phyloP scores from a whole-genome alignment of 208 protist genomes.

The Trypanosoma melophagium region DNA sequence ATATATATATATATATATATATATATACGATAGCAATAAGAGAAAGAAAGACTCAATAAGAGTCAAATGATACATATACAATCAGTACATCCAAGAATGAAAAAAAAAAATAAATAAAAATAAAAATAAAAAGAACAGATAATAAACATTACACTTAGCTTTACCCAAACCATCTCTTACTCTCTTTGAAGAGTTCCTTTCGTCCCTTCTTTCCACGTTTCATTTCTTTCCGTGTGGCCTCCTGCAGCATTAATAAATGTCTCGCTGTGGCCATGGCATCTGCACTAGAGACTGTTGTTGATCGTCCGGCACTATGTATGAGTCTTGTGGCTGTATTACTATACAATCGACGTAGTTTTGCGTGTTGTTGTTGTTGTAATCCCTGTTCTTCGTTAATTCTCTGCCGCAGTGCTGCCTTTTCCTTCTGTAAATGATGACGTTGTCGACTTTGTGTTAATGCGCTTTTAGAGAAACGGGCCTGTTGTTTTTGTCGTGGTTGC shows the following conservation, averaged over 20 bases:
- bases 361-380: slow-evolving; percentile 27
- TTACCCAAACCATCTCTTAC: slow-evolving; percentile 49
- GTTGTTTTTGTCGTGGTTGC: slow-evolving; percentile 43
- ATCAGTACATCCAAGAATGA: background rate
- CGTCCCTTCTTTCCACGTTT: slow-evolving; percentile 39
- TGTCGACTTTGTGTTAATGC: slow-evolving; percentile 45
- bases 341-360: slow-evolving; percentile 27
- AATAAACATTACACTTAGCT: background rate
- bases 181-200: slow-evolving; percentile 40
- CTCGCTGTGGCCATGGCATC: slow-evolving; percentile 52
- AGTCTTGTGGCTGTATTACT: slow-evolving; percentile 2
- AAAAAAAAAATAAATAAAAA: background rate
- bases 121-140: slow-evolving; percentile 15
- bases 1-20: background rate
- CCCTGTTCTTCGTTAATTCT: slow-evolving; percentile 49
- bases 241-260: slow-evolving; percentile 56
- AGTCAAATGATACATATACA: background rate
- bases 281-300: slow-evolving; percentile 8
- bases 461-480: slow-evolving; percentile 41
- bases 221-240: slow-evolving; percentile 47
- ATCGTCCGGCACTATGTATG: background rate
- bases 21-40: background rate
- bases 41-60: slow-evolving; percentile 1
- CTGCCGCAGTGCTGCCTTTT: slow-evolving; percentile 40
- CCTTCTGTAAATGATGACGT: slow-evolving; percentile 48